Percentiles rank a stretch among this genome's conserved stretches.
These are phyloP conservation scores for Paradendryphiella salina DNA, from an alignment of 2,329 filamentous ascomycete species.

Conservation along the genomic window DNA sequence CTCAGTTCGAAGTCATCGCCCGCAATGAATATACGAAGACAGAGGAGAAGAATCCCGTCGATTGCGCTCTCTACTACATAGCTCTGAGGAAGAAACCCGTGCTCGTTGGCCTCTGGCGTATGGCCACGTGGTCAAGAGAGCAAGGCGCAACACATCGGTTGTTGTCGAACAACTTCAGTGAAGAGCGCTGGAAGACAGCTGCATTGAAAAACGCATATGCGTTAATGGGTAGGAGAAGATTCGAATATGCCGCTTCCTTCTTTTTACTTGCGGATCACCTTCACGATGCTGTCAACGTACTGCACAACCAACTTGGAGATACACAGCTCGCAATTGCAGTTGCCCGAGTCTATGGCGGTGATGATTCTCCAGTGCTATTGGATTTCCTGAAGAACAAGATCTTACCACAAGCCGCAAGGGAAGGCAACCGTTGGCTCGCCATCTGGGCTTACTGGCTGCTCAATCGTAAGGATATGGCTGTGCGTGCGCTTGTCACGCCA, in stretches of 20 bases:
- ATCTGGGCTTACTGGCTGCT: constrained; percentile 97
- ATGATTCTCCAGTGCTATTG: constrained; percentile 72
- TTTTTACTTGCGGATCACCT: constrained; percentile 88
- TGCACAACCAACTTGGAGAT: constrained; percentile 84
- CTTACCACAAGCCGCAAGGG: constrained; percentile 72
- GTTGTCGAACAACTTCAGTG: constrained; percentile 86
- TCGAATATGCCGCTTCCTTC: constrained; percentile 94
- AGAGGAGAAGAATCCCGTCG: constrained; percentile 84
- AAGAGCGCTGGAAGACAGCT: constrained; percentile 82
- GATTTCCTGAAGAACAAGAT: constrained; percentile 79
- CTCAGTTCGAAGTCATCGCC: constrained; percentile 87
- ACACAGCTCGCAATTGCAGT: constrained; percentile 88
- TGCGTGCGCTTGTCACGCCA: constrained; percentile 79
- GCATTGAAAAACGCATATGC: constrained; percentile 97
- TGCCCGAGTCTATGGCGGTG: constrained; percentile 83
- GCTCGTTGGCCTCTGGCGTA: constrained; percentile 89
- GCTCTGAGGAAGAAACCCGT: constrained; percentile 89
- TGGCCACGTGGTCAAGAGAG: constrained; percentile 87
- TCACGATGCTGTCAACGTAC: constrained; percentile 82
- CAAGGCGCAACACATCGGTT: constrained; percentile 78
- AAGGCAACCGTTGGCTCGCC: constrained; percentile 90
- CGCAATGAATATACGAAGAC: constrained; percentile 90
- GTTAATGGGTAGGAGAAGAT: constrained; percentile 84
- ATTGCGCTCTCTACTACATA: constrained; percentile 89
- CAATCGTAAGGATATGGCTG: constrained; percentile 77